Evolutionary conservation across 495 filamentous ascomycete species (phyloP).

Genomic region (Achaetomiella virescens): DNA sequence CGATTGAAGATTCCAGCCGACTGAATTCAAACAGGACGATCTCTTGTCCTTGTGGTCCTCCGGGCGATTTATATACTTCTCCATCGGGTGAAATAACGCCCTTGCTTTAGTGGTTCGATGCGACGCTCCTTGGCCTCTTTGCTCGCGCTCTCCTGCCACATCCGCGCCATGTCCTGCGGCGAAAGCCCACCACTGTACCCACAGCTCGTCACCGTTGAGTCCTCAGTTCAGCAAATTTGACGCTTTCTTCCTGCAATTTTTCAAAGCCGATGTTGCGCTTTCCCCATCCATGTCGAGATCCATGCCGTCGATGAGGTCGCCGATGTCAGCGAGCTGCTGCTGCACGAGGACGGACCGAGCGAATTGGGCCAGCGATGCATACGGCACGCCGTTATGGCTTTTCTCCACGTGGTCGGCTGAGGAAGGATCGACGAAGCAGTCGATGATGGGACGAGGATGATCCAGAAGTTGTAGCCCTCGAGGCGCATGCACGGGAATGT

Average conservation of each 20-base stretch:
- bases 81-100: conserved; percentile 2
- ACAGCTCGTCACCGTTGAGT: background rate
- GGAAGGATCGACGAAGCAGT: conserved; percentile 8
- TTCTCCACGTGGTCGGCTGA: background rate
- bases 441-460: conserved; percentile 8
- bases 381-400: conserved; percentile 6
- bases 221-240: background rate
- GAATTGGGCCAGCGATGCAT: background rate
- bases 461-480: conserved; percentile 2
- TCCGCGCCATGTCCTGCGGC: background rate
- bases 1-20: too few relatives aligned
- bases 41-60: background rate
- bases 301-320: conserved; percentile 8
- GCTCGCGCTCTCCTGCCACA: conserved; percentile 1
- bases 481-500: conserved; percentile 5
- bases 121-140: background rate
- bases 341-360: conserved; percentile 8
- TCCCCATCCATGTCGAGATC: conserved; percentile 1
- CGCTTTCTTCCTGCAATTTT: background rate
- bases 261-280: background rate
- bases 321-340: background rate
- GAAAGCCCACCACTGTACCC: background rate
- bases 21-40: background rate
- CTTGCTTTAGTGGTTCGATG: conserved; percentile 3
- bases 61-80: background rate